phyloP scores from a whole-genome alignment of 129 eudicot species.

The Pulicaria dysenterica region DNA sequence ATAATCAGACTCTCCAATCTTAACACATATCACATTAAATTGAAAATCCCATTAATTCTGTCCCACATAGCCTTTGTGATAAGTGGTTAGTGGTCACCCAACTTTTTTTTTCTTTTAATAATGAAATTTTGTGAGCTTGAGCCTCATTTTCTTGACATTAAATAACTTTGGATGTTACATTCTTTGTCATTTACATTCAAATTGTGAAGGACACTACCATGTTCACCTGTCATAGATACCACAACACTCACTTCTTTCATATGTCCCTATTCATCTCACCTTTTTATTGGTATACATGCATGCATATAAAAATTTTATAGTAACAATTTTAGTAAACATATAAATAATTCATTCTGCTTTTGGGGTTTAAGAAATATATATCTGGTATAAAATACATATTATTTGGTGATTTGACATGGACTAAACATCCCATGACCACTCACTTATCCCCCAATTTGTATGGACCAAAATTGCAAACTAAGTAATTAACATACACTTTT shows the following conservation, averaged over 20 bases:
- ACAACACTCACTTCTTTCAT: background rate
- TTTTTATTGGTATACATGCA: background rate
- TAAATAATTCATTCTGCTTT: background rate
- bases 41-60: too few relatives aligned
- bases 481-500: background rate
- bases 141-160: background rate
- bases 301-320: too few relatives aligned
- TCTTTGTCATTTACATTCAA: background rate
- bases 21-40: too few relatives aligned
- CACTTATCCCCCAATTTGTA: background rate
- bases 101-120: too few relatives aligned
- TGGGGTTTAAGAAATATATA: background rate
- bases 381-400: background rate
- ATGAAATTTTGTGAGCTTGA: too few relatives aligned
- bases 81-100: too few relatives aligned
- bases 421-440: slow-evolving; percentile 21
- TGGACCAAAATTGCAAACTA: slow-evolving; percentile 17
- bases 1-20: too few relatives aligned
- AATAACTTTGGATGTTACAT: background rate
- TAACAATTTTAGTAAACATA: background rate
- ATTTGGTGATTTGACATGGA: slow-evolving; percentile 11
- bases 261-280: background rate
- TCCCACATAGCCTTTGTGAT: too few relatives aligned
- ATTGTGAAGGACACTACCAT: background rate
- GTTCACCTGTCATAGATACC: background rate